Evolutionary conservation across 129 eudicot species (phyloP).

Genomic region (Pulicaria dysenterica): DNA sequence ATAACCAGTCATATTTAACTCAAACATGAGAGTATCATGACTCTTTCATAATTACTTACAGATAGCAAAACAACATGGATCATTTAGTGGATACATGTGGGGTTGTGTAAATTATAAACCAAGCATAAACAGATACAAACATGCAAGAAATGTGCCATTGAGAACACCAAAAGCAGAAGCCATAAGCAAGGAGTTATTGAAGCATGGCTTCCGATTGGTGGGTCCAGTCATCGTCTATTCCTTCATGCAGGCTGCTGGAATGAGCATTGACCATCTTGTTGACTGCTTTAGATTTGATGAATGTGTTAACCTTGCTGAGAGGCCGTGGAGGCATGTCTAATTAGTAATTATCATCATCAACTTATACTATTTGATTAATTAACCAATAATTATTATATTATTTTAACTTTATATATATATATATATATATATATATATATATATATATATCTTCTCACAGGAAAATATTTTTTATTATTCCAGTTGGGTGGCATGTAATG

Average conservation of each 20-base stretch:
- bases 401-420: conserved; percentile 4
- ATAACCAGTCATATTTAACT: too few relatives aligned
- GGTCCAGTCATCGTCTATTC: conserved; percentile 80
- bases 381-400: conserved; percentile 11
- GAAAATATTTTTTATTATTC: background rate
- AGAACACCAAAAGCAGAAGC: conserved; percentile 87
- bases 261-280: conserved; percentile 81
- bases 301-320: conserved; percentile 74
- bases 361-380: background rate
- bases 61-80: conserved; percentile 75
- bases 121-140: conserved; percentile 70
- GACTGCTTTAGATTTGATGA: conserved; percentile 74
- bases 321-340: conserved; percentile 82
- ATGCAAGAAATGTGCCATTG: conserved; percentile 86
- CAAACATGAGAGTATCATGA: too few relatives aligned
- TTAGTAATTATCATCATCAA: conserved; percentile 21
- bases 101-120: conserved; percentile 83
- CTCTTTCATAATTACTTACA: conserved; percentile 27
- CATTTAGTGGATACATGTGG: conserved; percentile 93
- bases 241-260: conserved; percentile 87
- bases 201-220: conserved; percentile 65
- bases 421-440: too few relatives aligned
- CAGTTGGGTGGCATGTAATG: background rate
- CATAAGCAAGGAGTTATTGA: conserved; percentile 78
- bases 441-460: background rate